Percentiles rank a stretch among this genome's conserved stretches.
These are phyloP conservation scores for Macrolepiota fuliginosa DNA, from an alignment of 768 basidiomycete genomes.

Conservation along the genomic window DNA sequence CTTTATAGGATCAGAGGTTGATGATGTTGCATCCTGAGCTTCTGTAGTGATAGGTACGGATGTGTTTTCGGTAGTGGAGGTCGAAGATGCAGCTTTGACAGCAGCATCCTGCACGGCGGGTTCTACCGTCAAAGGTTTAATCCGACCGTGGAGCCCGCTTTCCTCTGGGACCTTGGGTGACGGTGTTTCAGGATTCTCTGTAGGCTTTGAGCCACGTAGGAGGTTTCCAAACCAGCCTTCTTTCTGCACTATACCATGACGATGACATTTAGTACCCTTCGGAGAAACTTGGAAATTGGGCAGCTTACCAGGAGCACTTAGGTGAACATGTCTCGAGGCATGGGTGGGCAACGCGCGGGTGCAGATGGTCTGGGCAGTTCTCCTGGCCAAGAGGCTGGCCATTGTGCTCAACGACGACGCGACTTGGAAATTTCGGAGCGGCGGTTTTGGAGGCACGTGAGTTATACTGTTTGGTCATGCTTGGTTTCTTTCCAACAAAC, in stretches of 20 bases:
- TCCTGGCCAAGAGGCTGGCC: conserved; percentile 4
- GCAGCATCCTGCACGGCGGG: background rate
- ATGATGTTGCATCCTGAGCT: conserved; percentile 3
- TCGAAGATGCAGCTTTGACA: background rate
- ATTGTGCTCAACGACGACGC: conserved; percentile 4
- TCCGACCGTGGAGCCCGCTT: background rate
- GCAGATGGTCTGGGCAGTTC: background rate
- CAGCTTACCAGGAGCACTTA: background rate
- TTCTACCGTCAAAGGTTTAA: background rate
- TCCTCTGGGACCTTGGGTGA: background rate
- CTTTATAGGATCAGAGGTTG: conserved; percentile 1
- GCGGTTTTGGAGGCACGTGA: background rate
- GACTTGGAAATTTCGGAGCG: background rate
- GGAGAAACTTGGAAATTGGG: background rate
- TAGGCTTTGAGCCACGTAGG: background rate
- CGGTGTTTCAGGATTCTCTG: background rate
- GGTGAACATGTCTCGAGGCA: background rate
- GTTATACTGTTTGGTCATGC: background rate
- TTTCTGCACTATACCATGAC: background rate
- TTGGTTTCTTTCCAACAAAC: background rate
- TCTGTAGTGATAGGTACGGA: background rate
- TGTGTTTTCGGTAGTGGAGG: background rate
- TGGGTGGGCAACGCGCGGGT: background rate
- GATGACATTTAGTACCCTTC: background rate
- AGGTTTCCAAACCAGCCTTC: conserved; percentile 2